Evolutionary conservation across 192 early-diverging fungal species (phyloP), one percentile per base, ranked within the genome.

Genomic region (Diversispora eburnea): DNA sequence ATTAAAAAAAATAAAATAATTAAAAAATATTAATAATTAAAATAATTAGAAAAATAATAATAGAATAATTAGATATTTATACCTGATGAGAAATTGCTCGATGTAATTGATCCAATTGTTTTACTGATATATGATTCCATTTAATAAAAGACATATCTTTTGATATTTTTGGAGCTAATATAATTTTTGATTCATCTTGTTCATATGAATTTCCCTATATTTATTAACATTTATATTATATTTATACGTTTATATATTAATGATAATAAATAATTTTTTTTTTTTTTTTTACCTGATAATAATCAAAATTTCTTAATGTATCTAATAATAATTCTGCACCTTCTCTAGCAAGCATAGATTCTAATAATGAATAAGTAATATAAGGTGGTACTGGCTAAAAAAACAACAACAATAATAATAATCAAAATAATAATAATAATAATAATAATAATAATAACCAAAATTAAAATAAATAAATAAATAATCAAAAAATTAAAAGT

Each of bases 1-100:
- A 33, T 33, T 33, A 33, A 33, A 33, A 33, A 33, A 33, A 17
- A 66, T 46, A 49, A 63, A 65, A 20, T n/a, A n/a, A n/a, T n/a
- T n/a, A n/a, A 77, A 13, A 57, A 63, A 39, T 13, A 72, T 45
- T 63, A 15, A n/a, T 51, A 78, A 46, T 20, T 22, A 69, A 20
- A 54, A 64, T n/a, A n/a, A n/a, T n/a, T n/a, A n/a, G n/a, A 45
- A 48, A 55, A 9, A 56, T n/a, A n/a, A n/a, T n/a, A n/a, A n/a
- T n/a, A n/a, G n/a, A n/a, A n/a, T n/a, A n/a, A n/a, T n/a, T n/a
- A n/a, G n/a, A n/a, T n/a, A n/a, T n/a, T n/a, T n/a, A n/a, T 78
- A 93, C 92, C 81, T 88, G 90, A 52, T 87, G 79, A 42, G 89
- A 90, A 75, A 93, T 88, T 6, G 94, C 92, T 33, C 91, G 82